phyloP scores from a whole-genome alignment of 1,139 yeast species.

The Blastobotrys capitulatus region DNA sequence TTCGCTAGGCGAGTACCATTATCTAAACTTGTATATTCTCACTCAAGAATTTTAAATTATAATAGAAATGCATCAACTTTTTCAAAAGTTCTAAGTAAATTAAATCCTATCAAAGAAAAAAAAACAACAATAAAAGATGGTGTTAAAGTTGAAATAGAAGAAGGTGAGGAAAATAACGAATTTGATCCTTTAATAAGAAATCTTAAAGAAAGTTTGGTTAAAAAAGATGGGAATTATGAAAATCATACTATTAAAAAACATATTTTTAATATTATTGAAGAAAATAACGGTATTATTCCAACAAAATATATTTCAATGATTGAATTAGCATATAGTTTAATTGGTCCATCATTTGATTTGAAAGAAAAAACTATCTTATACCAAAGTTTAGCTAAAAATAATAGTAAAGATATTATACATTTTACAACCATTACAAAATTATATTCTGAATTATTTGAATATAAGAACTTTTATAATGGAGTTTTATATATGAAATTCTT shows the following conservation, averaged over 20 bases:
- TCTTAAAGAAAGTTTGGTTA: slow-evolving; percentile 11
- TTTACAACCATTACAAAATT: slow-evolving; percentile 19
- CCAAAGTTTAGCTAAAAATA: slow-evolving; percentile 3
- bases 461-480: slow-evolving; percentile 20
- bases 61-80: neutral
- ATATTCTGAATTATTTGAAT: slow-evolving; percentile 17
- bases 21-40: neutral
- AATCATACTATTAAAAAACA: neutral
- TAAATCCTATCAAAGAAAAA: neutral
- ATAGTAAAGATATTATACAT: neutral
- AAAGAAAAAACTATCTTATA: slow-evolving; percentile 1
- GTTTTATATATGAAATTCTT: slow-evolving; percentile 19
- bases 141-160: neutral
- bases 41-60: neutral
- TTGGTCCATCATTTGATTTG: neutral
- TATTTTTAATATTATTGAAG: slow-evolving; percentile 7
- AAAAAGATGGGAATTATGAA: neutral
- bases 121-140: neutral
- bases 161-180: neutral
- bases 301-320: slow-evolving; percentile 12
- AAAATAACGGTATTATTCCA: slow-evolving; percentile 14
- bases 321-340: slow-evolving; percentile 12
- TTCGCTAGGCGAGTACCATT: neutral
- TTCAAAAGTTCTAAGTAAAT: neutral
- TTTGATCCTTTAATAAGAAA: slow-evolving; percentile 9